phyloP scores from a whole-genome alignment of 2,329 filamentous ascomycete genomes.

The Trichocomaceae sp. region DNA sequence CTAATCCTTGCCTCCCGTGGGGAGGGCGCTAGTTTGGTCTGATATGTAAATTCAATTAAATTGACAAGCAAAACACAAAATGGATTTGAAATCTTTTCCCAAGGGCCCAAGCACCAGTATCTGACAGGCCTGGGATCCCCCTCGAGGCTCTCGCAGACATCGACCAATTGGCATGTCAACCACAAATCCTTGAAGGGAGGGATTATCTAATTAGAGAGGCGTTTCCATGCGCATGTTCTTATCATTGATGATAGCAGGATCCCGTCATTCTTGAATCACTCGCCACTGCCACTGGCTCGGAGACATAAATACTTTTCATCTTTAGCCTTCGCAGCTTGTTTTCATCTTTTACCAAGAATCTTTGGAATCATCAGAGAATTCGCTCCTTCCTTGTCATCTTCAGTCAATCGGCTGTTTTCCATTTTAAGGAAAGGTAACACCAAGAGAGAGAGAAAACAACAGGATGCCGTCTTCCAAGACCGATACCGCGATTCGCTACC shows the following conservation, averaged over 20 bases:
- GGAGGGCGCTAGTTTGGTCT: not conserved
- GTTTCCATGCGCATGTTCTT: not conserved
- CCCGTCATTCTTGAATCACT: conserved; percentile 12
- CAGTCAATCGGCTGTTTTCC: not conserved
- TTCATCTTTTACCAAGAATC: not conserved
- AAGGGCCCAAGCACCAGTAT: not conserved
- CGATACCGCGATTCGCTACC: conserved; percentile 21
- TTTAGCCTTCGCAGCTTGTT: not conserved
- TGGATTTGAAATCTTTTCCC: no score
- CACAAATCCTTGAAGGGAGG: not conserved
- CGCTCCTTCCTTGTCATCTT: not conserved
- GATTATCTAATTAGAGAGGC: conserved; percentile 1
- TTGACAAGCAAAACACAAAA: not conserved
- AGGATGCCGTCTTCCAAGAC: conserved; percentile 26
- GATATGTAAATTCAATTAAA: not conserved
- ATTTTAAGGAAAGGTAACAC: not conserved
- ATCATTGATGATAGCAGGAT: conserved; percentile 9
- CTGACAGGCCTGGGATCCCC: no score
- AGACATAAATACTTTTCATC: conserved; percentile 7
- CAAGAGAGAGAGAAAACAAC: not conserved
- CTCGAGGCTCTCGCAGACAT: no score
- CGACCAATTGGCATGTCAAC: not conserved
- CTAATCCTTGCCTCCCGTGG: not conserved
- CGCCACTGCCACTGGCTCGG: conserved; percentile 4
- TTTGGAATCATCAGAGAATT: not conserved